Percentiles rank a stretch among this genome's conserved stretches.
Evolutionary conservation across 2,329 filamentous ascomycete species (phyloP).

Genomic region (Decorospora gaudefroyi): DNA sequence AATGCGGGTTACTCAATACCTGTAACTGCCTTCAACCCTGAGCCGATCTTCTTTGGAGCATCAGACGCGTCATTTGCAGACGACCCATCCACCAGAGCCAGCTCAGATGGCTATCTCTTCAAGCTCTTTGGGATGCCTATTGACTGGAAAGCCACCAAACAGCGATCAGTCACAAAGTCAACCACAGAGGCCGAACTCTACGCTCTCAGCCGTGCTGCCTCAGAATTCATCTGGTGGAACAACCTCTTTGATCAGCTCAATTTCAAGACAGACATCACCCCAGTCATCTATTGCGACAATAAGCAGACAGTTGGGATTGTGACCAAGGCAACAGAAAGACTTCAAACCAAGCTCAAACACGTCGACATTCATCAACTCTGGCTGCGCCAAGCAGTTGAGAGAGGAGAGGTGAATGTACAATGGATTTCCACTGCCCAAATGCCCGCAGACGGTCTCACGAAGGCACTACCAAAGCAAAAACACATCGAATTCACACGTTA

Average conservation of each 20-base stretch:
- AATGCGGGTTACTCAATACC: neutral
- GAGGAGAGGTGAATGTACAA: neutral
- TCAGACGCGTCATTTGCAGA: neutral
- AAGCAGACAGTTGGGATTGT: neutral
- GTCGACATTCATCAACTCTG: slow-evolving; percentile 14
- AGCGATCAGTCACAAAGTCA: slow-evolving; percentile 15
- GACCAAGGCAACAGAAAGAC: neutral
- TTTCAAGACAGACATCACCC: neutral
- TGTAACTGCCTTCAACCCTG: slow-evolving; percentile 8
- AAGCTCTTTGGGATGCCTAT: slow-evolving; percentile 15
- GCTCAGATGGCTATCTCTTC: slow-evolving; percentile 16
- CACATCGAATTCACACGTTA: slow-evolving; percentile 19
- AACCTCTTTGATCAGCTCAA: neutral
- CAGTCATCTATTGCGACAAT: neutral
- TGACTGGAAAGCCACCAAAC: slow-evolving; percentile 13
- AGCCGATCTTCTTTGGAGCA: slow-evolving; percentile 16
- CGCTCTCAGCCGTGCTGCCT: neutral
- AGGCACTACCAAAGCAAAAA: slow-evolving; percentile 1
- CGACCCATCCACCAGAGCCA: slow-evolving; percentile 8
- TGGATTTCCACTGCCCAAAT: neutral
- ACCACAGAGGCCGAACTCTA: slow-evolving; percentile 1
- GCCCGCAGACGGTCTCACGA: slow-evolving; percentile 6
- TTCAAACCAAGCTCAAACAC: slow-evolving; percentile 15
- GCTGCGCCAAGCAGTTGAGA: slow-evolving; percentile 6
- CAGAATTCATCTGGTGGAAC: neutral